phyloP scores from a whole-genome alignment of 345 rosid genomes.

The Eucalyptus leucophloia region DNA sequence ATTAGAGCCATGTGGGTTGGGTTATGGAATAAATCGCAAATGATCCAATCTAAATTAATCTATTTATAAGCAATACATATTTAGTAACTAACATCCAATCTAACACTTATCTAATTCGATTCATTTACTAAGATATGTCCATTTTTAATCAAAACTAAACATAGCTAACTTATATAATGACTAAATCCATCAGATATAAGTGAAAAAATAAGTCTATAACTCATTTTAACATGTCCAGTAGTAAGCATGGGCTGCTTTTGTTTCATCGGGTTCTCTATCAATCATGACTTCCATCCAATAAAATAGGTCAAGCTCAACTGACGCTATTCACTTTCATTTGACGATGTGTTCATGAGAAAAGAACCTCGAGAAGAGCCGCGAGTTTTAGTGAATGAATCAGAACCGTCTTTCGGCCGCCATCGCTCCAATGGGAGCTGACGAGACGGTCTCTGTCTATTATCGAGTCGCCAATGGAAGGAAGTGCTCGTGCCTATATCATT shows the following conservation, averaged over 20 bases:
- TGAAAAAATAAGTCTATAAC: no score
- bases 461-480: not conserved
- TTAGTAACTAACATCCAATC: not conserved
- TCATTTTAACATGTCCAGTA: rapidly evolving
- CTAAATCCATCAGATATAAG: not conserved
- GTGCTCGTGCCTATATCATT: not conserved
- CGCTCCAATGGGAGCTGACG: not conserved
- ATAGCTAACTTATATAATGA: no score
- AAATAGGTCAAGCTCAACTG: not conserved
- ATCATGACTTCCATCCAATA: not conserved
- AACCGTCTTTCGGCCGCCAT: not conserved
- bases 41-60: not conserved
- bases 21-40: rapidly evolving
- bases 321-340: not conserved
- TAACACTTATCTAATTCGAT: not conserved
- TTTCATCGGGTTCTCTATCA: not conserved
- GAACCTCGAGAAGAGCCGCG: not conserved
- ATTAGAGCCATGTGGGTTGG: not conserved
- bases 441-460: not conserved
- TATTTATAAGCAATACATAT: not conserved
- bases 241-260: not conserved
- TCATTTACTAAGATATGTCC: not conserved
- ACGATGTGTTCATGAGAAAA: not conserved
- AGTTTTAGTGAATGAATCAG: not conserved
- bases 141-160: no score